phyloP scores from a whole-genome alignment of 495 filamentous ascomycete species.

The Tuber melanosporum region DNA sequence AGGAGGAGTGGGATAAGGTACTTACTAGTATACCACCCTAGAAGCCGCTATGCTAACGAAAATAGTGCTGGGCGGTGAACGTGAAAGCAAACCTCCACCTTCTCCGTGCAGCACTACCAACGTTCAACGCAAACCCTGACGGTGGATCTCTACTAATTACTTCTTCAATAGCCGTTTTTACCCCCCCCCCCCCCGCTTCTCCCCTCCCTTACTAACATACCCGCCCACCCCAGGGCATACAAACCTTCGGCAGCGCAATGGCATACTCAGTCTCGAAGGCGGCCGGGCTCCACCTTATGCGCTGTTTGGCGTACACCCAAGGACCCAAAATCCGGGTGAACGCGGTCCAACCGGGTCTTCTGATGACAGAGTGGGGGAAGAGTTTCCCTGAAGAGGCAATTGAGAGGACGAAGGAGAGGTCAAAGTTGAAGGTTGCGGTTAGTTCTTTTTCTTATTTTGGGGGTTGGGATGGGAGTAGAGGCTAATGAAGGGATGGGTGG shows the following conservation, averaged over 20 bases:
- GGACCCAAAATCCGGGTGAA: slow-evolving; percentile 62
- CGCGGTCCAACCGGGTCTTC: slow-evolving; percentile 56
- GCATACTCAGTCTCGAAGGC: slow-evolving; percentile 63
- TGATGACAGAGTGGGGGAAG: slow-evolving; percentile 66
- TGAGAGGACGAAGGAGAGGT: slow-evolving; percentile 21
- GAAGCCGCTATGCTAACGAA: neutral
- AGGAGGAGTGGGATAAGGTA: slow-evolving; percentile 68
- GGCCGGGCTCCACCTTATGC: slow-evolving; percentile 63
- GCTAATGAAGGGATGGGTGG: neutral
- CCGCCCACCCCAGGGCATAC: neutral
- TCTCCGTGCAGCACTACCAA: slow-evolving; percentile 56
- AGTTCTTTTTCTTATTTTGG: neutral
- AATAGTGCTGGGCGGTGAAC: slow-evolving; percentile 61
- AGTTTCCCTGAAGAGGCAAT: slow-evolving; percentile 25
- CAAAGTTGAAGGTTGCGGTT: slow-evolving; percentile 25
- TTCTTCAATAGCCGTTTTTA: slow-evolving; percentile 53
- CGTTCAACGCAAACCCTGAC: slow-evolving; percentile 61
- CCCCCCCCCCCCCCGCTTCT: neutral
- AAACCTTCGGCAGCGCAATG: slow-evolving; percentile 51
- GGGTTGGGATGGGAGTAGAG: neutral
- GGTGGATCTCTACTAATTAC: slow-evolving; percentile 66
- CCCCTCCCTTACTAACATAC: neutral
- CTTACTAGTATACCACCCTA: neutral
- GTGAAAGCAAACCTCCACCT: slow-evolving; percentile 61
- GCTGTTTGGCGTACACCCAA: slow-evolving; percentile 61